Evolutionary conservation across 768 basidiomycete genomes (phyloP).

Genomic region (Lentinus tigrinus): DNA sequence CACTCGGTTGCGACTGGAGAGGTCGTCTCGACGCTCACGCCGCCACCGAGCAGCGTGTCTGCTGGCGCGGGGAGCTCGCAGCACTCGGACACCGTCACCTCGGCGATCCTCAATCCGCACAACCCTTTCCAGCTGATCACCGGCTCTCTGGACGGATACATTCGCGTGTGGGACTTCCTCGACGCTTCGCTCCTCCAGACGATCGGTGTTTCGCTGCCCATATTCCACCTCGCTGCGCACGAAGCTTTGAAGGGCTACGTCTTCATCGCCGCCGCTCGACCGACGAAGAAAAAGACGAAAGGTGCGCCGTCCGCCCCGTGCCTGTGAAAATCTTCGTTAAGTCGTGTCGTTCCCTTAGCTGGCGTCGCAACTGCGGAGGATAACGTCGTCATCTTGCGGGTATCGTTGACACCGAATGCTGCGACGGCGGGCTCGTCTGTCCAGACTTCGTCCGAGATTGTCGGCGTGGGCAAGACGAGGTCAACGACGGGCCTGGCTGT

Average conservation of each 20-base stretch:
- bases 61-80: conserved; percentile 34
- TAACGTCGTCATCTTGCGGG: conserved; percentile 57
- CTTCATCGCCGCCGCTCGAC: conserved; percentile 64
- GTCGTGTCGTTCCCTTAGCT: neutral
- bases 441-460: conserved; percentile 50
- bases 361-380: conserved; percentile 38
- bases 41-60: conserved; percentile 33
- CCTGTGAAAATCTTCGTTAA: neutral
- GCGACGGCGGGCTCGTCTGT: conserved; percentile 39
- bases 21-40: conserved; percentile 79
- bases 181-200: conserved; percentile 79
- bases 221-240: conserved; percentile 72
- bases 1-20: conserved; percentile 77
- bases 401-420: conserved; percentile 54
- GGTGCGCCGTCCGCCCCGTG: conserved; percentile 20
- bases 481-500: conserved; percentile 62
- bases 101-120: conserved; percentile 73
- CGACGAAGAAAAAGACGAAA: conserved; percentile 42
- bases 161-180: conserved; percentile 93
- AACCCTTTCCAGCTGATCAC: conserved; percentile 91
- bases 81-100: conserved; percentile 61
- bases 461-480: conserved; percentile 66
- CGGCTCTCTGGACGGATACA: conserved; percentile 75
- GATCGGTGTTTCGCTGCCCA: conserved; percentile 65
- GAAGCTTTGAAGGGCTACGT: conserved; percentile 64